Evolutionary conservation across 1,284 basidiomycete species (phyloP), one percentile per base, ranked within the genome.

Genomic region (Somion occarium): DNA sequence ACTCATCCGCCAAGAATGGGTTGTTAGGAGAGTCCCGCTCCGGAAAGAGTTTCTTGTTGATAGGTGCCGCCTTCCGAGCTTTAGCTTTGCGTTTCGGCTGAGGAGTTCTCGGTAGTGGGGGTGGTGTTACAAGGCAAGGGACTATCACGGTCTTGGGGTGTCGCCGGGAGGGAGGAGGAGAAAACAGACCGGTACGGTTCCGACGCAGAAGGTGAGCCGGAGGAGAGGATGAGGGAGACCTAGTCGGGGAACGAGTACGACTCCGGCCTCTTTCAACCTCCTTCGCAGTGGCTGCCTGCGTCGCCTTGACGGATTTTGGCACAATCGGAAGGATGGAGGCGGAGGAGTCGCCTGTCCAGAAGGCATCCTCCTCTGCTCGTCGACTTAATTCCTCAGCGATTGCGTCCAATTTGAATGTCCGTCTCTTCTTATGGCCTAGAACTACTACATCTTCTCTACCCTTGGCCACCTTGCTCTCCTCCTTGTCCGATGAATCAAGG

Each of bases 11-110:
- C 3, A 80, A 68, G 67, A 80, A 80, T 0, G 78, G 78, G 38
- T 80, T 80, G 52, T 79, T 69, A 3, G 76, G 76, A 3, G 78
- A 77, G 60, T 80, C 78, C 15, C 78, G 75, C 52, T 66, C 63
- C 22, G 66, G 76, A 61, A 56, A 62, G 47, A 59, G 37, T 46
- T 3, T 51, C 38, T 49, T 52, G n/a, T n/a, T 13, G 42, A 13
- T 22, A 44, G 54, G 61, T 49, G 18, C 38, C 7, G 44, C 15
- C 19, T 43, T 34, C 4, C 23, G 20, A 38, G 20, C 13, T 9
- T 19, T 41, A 18, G 13, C 3, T 23, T 27, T 45, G 46, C 56
- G 51, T 19, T 27, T 25, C 12, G 49, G 45, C 0, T 44, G 23
- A 15, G 44, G 39, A 7, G 53, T 49, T 22, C 49, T 34, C 9